A percentile compares a stretch with the other conserved stretches of the same genome.
These are phyloP conservation scores for Rhizopogon vulgaris DNA, from an alignment of 768 basidiomycete species.

Conservation along the genomic window DNA sequence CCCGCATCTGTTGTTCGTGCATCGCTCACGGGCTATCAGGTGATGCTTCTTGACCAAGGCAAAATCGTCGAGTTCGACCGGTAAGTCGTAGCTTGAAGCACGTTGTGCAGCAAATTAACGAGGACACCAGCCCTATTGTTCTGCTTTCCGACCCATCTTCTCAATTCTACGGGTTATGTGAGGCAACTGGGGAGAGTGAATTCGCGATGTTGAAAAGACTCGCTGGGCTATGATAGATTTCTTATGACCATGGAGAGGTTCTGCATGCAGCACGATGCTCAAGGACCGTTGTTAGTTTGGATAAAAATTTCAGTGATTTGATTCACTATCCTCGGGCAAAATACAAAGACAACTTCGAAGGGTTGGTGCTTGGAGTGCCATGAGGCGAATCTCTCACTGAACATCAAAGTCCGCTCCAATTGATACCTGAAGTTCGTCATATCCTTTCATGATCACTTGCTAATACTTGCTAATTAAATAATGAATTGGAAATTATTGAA, in stretches of 20 bases:
- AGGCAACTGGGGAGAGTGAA: conserved; percentile 68
- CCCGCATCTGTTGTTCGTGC: background rate
- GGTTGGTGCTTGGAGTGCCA: too few species aligned
- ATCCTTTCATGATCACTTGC: too few species aligned
- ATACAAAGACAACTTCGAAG: too few species aligned
- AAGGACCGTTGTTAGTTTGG: too few species aligned
- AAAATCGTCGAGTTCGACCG: conserved; percentile 72
- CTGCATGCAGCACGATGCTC: background rate
- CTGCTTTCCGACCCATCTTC: conserved; percentile 53
- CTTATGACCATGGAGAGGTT: too few species aligned
- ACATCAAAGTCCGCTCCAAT: too few species aligned
- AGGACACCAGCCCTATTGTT: conserved; percentile 37
- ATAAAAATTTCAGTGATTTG: too few species aligned
- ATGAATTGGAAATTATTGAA: too few species aligned
- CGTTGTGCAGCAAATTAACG: background rate
- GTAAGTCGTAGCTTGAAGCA: conserved; percentile 19
- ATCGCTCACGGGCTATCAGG: conserved; percentile 32
- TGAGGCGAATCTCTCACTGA: too few species aligned
- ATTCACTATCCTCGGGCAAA: too few species aligned
- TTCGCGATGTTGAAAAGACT: conserved; percentile 64
- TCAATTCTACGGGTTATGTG: conserved; percentile 63
- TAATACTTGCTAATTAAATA: too few species aligned
- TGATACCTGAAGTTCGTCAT: too few species aligned
- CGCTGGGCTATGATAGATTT: conserved; percentile 34
- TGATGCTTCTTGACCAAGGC: conserved; percentile 75